Evolutionary conservation across 768 basidiomycete species (phyloP), one percentile per base, ranked within the genome.

Genomic region (Scleroderma citrinum): DNA sequence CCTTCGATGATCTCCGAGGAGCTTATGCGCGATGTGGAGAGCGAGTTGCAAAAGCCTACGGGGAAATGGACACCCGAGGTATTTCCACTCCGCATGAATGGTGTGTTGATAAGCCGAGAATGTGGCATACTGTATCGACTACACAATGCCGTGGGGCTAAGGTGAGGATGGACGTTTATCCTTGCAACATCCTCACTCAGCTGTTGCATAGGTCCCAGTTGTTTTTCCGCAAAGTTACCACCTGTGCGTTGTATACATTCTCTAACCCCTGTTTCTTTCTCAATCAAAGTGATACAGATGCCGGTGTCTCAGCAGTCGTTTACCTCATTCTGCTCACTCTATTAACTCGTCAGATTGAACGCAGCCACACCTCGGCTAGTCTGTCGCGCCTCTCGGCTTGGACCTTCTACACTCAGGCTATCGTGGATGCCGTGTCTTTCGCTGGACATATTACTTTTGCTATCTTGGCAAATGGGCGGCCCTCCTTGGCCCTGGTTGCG

Each of bases 371-470:
- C 5, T 89, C 91, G 1, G 82, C 87, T 2, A 82, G 83, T 5
- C 74, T 94, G 14, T 79, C 85, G 5, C 81, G 87, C 14, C 74
- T 93, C 8, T 94, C 91, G 2, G 72, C 86, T 7, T 92, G 88
- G 85, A 80, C 84, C 1, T 91, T 94, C 62, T 72, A 92, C 19
- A 69, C 82, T 6, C 90, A 93, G 65, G 78, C 85, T 5, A 77
- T 83, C 1, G 77, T 89, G 17, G 92, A 96, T 60, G 80, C 87
- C 0, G 82, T 92, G 37, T 82, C 87, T 0, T 94, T 95, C 62
- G 87, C 88, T 17, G 87, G 86, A 0, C 90, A 94, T 58, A 82
- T 93, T 47, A 93, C 91, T 0, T 85, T 95, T 50, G 90, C 88
- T 4, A 85, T 94, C 48, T 69, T 93, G 32, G 82, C 87, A 3